phyloP scores from a whole-genome alignment of 2,329 filamentous ascomycete genomes.

The Paracoccidioides lutzii region DNA sequence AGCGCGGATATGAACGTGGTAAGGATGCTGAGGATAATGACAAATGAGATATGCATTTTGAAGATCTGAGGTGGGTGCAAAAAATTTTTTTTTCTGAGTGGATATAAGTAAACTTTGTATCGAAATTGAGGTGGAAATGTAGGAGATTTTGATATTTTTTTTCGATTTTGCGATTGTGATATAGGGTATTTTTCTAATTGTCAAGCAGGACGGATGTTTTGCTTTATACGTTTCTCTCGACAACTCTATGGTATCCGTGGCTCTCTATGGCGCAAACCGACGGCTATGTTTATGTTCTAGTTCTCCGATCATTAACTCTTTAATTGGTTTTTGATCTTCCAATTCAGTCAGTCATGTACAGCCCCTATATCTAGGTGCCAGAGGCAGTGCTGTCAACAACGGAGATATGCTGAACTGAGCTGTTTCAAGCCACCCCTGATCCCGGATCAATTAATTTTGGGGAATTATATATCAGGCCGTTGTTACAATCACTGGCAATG shows the following conservation, averaged over 20 bases:
- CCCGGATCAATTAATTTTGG: no score
- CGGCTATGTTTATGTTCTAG: not conserved
- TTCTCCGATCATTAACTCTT: not conserved
- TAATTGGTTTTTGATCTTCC: no score
- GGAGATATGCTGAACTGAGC: no score
- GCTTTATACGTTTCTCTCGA: not conserved
- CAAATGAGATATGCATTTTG: conserved; percentile 1
- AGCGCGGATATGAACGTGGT: not conserved
- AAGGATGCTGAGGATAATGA: not conserved
- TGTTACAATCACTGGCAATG: no score
- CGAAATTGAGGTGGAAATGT: not conserved
- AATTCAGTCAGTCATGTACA: not conserved
- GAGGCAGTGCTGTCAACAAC: no score
- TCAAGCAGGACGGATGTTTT: not conserved
- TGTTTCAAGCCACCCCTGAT: no score
- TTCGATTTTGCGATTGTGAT: not conserved
- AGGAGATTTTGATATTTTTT: not conserved
- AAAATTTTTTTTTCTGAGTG: no score
- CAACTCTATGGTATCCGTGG: not conserved
- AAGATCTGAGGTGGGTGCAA: not conserved
- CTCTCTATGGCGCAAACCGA: not conserved
- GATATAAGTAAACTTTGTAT: not conserved
- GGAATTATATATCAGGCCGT: no score
- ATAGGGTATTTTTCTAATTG: not conserved
- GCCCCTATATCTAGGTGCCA: no score